Conservation (phyloP, 2,329 filamentous ascomycete genomes). For the Cyphellophora europaea region DNA sequence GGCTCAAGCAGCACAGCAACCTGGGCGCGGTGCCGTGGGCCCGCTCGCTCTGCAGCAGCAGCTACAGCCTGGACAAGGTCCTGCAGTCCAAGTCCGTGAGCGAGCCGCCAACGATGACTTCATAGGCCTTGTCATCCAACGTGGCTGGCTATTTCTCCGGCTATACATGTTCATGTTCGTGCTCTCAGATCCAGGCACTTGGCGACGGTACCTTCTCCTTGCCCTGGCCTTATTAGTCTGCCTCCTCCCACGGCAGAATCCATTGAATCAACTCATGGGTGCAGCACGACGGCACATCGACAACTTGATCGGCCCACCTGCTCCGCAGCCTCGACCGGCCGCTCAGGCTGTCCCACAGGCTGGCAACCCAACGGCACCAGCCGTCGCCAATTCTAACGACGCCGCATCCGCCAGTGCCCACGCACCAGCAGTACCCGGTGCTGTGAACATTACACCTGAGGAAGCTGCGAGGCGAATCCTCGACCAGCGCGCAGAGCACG, state of each 20-base stretch:
- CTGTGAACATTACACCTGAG: conserved; percentile 13
- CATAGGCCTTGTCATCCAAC: conserved; percentile 31
- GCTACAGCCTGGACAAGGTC: background rate
- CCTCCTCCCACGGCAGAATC: conserved; percentile 31
- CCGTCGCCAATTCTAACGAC: no score
- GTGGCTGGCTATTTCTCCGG: conserved; percentile 50
- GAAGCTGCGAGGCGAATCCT: conserved; percentile 19
- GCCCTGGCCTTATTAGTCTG: conserved; percentile 27
- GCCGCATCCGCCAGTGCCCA: no score
- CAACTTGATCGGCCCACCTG: conserved; percentile 23
- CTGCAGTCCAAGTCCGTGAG: conserved; percentile 1
- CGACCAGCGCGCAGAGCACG: conserved; percentile 9
- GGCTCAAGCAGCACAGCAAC: background rate
- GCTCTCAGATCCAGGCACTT: conserved; percentile 40
- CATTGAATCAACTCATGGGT: conserved; percentile 27
- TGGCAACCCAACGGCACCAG: background rate
- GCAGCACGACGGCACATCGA: conserved; percentile 36
- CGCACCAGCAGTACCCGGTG: conserved; percentile 5
- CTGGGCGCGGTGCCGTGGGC: background rate
- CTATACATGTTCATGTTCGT: conserved; percentile 51
- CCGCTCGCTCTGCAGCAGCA: background rate
- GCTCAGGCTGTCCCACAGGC: background rate
- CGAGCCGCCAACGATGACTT: conserved; percentile 21
- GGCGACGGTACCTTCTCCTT: conserved; percentile 33
- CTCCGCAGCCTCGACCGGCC: conserved; percentile 3